phyloP scores from a whole-genome alignment of 352 stramenopile genomes.

The Aphanomyces invadans region DNA sequence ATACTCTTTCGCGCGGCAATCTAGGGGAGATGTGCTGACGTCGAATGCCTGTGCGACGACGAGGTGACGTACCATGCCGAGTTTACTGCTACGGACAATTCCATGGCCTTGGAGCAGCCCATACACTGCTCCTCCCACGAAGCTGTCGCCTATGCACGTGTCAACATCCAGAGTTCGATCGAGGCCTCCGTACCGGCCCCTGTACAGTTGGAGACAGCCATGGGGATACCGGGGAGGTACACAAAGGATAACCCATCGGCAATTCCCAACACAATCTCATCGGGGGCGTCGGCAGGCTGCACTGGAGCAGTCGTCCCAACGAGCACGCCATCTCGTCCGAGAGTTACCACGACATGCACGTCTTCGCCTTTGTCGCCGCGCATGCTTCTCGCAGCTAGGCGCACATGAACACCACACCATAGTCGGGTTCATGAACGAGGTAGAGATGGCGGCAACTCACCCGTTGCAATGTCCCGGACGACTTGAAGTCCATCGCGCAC shows the following conservation, averaged over 20 bases:
- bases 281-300: conserved; percentile 48
- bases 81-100: conserved; percentile 56
- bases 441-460: too few relatives aligned
- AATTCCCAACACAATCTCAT: conserved; percentile 42
- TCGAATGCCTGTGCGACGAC: background rate
- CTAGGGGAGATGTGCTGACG: background rate
- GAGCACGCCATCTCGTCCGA: conserved; percentile 67
- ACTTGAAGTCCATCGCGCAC: conserved; percentile 37
- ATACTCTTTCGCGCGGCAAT: conserved; percentile 59
- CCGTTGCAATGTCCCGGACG: conserved; percentile 60
- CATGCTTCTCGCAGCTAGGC: conserved; percentile 30
- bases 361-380: conserved; percentile 38
- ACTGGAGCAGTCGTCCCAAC: conserved; percentile 40
- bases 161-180: conserved; percentile 4
- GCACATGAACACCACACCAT: background rate
- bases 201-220: conserved; percentile 61
- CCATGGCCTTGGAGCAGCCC: conserved; percentile 52
- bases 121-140: conserved; percentile 72
- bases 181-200: conserved; percentile 49
- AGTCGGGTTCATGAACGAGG: too few relatives aligned
- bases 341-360: conserved; percentile 70
- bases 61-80: conserved; percentile 41
- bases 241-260: conserved; percentile 44
- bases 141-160: conserved; percentile 46
- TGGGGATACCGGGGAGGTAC: conserved; percentile 49